Conservation (phyloP, 139 green algal genomes). For the Chlorella sorokiniana region DNA sequence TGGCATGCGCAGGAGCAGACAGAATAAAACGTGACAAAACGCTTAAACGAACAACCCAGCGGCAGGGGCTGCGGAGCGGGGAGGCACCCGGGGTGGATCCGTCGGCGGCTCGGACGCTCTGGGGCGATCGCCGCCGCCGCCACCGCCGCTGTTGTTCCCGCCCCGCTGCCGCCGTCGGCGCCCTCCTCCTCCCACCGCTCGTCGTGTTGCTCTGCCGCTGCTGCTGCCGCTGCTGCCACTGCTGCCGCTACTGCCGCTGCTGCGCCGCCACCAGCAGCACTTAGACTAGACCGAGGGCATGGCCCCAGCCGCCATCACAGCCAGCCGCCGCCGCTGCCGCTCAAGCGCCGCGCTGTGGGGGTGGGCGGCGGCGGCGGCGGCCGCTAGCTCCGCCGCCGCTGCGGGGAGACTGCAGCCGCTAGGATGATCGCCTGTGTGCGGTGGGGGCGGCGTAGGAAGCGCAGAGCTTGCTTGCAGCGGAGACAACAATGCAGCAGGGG, state of each 20-base stretch:
- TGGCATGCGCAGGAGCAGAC: too few species aligned
- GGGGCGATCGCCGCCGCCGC: too few species aligned
- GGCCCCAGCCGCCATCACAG: not conserved
- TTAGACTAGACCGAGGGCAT: too few species aligned
- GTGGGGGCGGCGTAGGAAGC: too few species aligned
- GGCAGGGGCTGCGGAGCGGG: too few species aligned
- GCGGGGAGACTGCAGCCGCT: not conserved
- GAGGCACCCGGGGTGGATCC: too few species aligned
- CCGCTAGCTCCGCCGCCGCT: conserved; percentile 15
- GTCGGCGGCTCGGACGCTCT: too few species aligned
- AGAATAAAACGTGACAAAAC: too few species aligned
- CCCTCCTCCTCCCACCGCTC: too few species aligned
- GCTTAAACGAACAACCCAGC: too few species aligned
- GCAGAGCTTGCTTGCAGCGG: not conserved
- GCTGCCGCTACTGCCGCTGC: not conserved
- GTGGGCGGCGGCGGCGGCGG: not conserved
- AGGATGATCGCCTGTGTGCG: not conserved
- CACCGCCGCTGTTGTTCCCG: too few species aligned
- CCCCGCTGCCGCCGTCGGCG: not conserved
- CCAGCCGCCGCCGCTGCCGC: conserved; percentile 18
- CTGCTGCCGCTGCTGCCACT: not conserved
- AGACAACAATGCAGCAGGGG: not conserved
- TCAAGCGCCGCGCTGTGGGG: conserved; percentile 9
- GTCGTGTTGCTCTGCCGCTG: not conserved
- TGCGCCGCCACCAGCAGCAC: not conserved